These are phyloP conservation scores for Pseudodiploospora longispora DNA, from an alignment of 2,329 filamentous ascomycete species.

Conservation along the genomic window DNA sequence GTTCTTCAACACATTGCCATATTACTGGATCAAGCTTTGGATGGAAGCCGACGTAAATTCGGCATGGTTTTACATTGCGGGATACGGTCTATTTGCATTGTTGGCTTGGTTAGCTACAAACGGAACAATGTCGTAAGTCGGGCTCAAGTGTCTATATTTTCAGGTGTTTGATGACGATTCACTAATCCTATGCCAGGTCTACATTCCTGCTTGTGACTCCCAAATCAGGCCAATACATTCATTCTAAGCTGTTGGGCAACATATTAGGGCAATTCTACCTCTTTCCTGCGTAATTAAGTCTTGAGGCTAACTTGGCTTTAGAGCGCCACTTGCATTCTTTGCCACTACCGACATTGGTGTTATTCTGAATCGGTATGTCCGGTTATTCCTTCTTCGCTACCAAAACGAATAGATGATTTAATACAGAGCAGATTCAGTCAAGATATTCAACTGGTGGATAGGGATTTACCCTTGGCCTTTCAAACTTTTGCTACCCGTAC, in stretches of 20 bases:
- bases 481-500: constrained; percentile 17
- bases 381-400: no score
- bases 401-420: neutral
- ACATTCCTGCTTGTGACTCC: constrained; percentile 26
- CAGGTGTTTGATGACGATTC: neutral
- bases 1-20: constrained; percentile 28
- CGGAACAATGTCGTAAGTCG: constrained; percentile 17
- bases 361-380: constrained; percentile 25
- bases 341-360: constrained; percentile 29
- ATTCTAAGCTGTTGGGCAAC: constrained; percentile 7
- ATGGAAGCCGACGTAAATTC: constrained; percentile 17
- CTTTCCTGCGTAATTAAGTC: neutral
- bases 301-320: constrained; percentile 9
- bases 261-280: constrained; percentile 4
- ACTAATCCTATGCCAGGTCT: constrained; percentile 18
- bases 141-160: no score
- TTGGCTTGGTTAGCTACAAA: constrained; percentile 22
- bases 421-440: constrained; percentile 26
- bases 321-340: constrained; percentile 32
- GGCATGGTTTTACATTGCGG: constrained; percentile 24
- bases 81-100: constrained; percentile 30
- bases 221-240: constrained; percentile 24
- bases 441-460: constrained; percentile 33
- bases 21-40: constrained; percentile 33
- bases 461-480: constrained; percentile 25